Evolutionary conservation across 2,329 filamentous ascomycete species (phyloP), one percentile per base, ranked within the genome.

Genomic region (Fonsecaea erecta): DNA sequence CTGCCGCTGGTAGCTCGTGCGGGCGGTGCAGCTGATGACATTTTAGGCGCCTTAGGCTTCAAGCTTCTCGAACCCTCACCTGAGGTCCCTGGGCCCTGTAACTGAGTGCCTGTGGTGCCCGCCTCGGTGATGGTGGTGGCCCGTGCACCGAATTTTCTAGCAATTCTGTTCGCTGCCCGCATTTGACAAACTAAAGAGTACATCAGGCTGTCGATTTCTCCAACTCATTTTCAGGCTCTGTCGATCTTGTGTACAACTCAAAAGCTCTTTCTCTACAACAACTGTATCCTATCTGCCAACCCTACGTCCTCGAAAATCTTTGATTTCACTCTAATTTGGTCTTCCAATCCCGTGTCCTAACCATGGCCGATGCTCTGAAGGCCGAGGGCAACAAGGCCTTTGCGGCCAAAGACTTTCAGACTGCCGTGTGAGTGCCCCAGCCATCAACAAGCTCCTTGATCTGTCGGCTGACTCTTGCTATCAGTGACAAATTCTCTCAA

Each of bases 371-470:
- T 80, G 85, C 94, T 86, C 88, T 99, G 75, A 99, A 99, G 85
- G 92, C 93, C 75, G 90, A 95, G 78, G 95, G 94, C 84, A 99
- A 99, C 85, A 96, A 96, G 85, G 93, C 96, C 80, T 99, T 99
- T 80, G 90, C 92, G 71, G 93, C 92, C 69, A 98, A 98, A 86
- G 93, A 98, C 81, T 99, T 97, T 79, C 86, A 93, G 75, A 92
- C 94, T 78, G 95, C 95, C 76, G 88, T 97, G 94, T 98, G 86
- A 81, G 92, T 88, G 43, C 21, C n/a, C 62, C 71, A 72, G 70
- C 71, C 71, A 71, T 70, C 71, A 56, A 70, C 57, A 57, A 43
- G 63, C 34, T 24, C 18, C 26, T 14, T 30, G 9, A 34, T n/a
- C 11, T 5, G 5, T 28, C 57, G 46, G 54, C 40, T 64, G 71